Conservation (phyloP, 2,329 filamentous ascomycete species). For the Akanthomyces uredinophilus region DNA sequence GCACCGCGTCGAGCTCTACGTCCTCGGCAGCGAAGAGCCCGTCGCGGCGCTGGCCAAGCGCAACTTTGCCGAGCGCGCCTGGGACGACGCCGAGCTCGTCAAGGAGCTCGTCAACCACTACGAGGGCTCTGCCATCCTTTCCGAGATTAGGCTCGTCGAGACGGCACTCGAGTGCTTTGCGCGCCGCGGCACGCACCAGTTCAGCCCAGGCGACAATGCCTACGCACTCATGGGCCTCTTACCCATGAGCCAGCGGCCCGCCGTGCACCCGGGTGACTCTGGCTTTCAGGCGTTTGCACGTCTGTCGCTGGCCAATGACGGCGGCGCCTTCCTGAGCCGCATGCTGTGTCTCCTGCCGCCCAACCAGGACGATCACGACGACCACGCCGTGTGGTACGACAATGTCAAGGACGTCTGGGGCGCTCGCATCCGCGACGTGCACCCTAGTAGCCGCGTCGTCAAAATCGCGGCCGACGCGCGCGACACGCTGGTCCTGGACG, state of each 20-base stretch:
- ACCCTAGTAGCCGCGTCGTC: conserved; percentile 35
- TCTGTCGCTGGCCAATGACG: conserved; percentile 41
- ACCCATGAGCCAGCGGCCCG: conserved; percentile 31
- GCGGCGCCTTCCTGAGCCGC: conserved; percentile 39
- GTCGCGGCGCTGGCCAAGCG: conserved; percentile 29
- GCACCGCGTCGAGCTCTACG: conserved; percentile 18
- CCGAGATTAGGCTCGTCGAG: conserved; percentile 35
- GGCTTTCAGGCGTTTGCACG: conserved; percentile 43
- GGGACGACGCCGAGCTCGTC: conserved; percentile 34
- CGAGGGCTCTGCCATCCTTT: conserved; percentile 35
- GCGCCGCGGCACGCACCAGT: conserved; percentile 30
- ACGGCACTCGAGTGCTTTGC: conserved; percentile 30
- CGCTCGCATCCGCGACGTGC: conserved; percentile 40
- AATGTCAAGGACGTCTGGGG: conserved; percentile 35
- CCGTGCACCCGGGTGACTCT: conserved; percentile 33
- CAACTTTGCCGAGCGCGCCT: conserved; percentile 35
- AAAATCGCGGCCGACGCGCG: conserved; percentile 31
- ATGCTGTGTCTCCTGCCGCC: conserved; percentile 38
- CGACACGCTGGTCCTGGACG: conserved; percentile 36
- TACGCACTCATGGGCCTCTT: conserved; percentile 43
- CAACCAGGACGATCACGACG: neutral
- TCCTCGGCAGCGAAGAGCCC: conserved; percentile 10
- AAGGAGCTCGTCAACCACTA: conserved; percentile 42
- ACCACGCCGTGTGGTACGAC: conserved; percentile 28
- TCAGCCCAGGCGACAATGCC: conserved; percentile 35